Percentiles rank a stretch among this genome's conserved stretches.
Evolutionary conservation across 75 land plant genomes (phyloP).

Genomic region (Sequoia sempervirens): DNA sequence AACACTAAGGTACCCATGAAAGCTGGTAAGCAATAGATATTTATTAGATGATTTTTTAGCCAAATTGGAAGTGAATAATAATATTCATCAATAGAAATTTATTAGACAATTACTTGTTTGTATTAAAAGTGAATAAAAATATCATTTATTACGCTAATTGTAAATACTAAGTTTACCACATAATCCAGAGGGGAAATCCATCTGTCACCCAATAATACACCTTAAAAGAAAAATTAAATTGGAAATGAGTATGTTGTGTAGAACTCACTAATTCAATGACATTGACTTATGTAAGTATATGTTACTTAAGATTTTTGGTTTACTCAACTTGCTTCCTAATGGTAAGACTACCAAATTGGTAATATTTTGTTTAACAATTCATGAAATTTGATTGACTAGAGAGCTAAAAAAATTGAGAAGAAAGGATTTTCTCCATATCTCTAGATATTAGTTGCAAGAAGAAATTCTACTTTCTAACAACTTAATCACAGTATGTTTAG

Average conservation of each 20-base stretch:
- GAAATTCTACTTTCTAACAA: too few relatives aligned
- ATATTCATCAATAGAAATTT: not conserved
- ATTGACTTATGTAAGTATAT: not conserved
- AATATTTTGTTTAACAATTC: too few relatives aligned
- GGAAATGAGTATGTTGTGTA: not conserved
- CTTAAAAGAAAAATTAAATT: slow-evolving; percentile 15
- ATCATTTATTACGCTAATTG: not conserved
- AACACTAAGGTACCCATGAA: slow-evolving; percentile 83
- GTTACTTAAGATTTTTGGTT: not conserved
- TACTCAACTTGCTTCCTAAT: not conserved
- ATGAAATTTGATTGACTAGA: too few relatives aligned
- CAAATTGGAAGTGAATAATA: too few relatives aligned
- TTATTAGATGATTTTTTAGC: too few relatives aligned
- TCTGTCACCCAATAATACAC: slow-evolving; percentile 76
- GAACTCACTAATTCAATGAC: not conserved
- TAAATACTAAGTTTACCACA: slow-evolving; percentile 39
- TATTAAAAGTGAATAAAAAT: not conserved
- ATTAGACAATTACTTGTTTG: not conserved
- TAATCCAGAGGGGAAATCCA: slow-evolving; percentile 95
- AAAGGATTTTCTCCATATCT: too few relatives aligned
- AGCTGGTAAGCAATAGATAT: slow-evolving; percentile 22
- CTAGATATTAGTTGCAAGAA: too few relatives aligned
- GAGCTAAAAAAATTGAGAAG: too few relatives aligned
- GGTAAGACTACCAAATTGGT: too few relatives aligned
- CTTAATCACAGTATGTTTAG: too few relatives aligned